Evolutionary conservation across 352 stramenopile genomes (phyloP).

Genomic region (Phytophthora aleatoria): DNA sequence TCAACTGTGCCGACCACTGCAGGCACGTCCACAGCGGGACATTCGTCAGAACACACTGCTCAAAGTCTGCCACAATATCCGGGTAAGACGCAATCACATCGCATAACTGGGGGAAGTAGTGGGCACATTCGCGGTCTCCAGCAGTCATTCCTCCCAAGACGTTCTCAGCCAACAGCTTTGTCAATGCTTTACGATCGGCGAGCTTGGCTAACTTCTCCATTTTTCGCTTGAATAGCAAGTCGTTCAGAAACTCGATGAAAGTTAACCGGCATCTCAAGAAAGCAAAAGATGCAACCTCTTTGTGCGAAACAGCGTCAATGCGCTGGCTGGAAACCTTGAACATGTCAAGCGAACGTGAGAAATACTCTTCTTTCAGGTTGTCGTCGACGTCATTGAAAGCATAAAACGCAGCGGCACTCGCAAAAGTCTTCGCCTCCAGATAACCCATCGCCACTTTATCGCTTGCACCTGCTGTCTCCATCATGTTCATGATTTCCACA

Average conservation of each 20-base stretch:
- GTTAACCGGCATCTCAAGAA: constrained; percentile 53
- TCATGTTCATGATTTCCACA: constrained; percentile 70
- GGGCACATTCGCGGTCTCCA: constrained; percentile 66
- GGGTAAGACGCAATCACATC: constrained; percentile 62
- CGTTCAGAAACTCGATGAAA: constrained; percentile 78
- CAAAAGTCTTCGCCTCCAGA: constrained; percentile 75
- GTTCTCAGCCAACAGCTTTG: constrained; percentile 58
- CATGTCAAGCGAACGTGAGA: constrained; percentile 61
- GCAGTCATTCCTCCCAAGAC: constrained; percentile 66
- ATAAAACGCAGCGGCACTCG: constrained; percentile 68
- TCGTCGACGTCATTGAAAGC: constrained; percentile 44
- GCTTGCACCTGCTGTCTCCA: constrained; percentile 46
- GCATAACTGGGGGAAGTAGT: constrained; percentile 79
- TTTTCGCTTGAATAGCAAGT: constrained; percentile 57
- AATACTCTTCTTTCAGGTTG: constrained; percentile 53
- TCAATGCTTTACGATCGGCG: constrained; percentile 45
- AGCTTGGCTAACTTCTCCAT: constrained; percentile 42
- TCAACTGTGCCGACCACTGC: constrained; percentile 76
- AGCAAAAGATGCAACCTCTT: constrained; percentile 8
- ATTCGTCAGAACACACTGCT: constrained; percentile 45
- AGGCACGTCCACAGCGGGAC: constrained; percentile 84
- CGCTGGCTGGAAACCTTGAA: constrained; percentile 54
- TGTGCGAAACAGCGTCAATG: constrained; percentile 10
- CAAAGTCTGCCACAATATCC: constrained; percentile 49
- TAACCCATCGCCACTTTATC: constrained; percentile 63